Evolutionary conservation across 1,284 basidiomycete species (phyloP).

Genomic region (Trichosporon inkin): DNA sequence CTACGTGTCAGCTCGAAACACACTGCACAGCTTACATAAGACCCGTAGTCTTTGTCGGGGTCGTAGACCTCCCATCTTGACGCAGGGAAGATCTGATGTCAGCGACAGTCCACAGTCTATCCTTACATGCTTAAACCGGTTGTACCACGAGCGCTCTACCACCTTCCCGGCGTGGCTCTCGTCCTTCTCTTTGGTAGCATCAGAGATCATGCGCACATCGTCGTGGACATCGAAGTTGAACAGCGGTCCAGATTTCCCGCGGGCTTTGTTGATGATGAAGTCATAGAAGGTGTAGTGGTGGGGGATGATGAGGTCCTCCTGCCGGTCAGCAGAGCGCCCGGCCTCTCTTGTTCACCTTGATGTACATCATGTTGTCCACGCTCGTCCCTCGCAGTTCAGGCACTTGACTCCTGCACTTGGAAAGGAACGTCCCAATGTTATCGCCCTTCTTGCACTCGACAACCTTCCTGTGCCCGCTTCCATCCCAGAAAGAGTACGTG

Average conservation of each 20-base stretch:
- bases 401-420: conserved; percentile 88
- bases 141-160: conserved; percentile 92
- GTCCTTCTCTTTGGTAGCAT: conserved; percentile 94
- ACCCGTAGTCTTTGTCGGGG: conserved; percentile 83
- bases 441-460: conserved; percentile 99
- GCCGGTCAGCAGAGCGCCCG: background rate
- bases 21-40: conserved; percentile 54
- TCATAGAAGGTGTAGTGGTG: conserved; percentile 98
- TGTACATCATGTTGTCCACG: conserved; percentile 97
- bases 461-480: conserved; percentile 89
- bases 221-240: conserved; percentile 99
- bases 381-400: conserved; percentile 83
- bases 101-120: background rate
- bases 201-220: conserved; percentile 89
- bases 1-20: background rate
- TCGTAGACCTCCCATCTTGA: conserved; percentile 94
- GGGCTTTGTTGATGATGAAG: conserved; percentile 96
- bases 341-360: conserved; percentile 62
- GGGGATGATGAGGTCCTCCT: conserved; percentile 91
- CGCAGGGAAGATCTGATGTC: conserved; percentile 79
- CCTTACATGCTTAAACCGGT: conserved; percentile 72
- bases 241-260: conserved; percentile 94
- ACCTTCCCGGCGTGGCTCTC: conserved; percentile 99
- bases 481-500: conserved; percentile 96
- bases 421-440: conserved; percentile 77